Conservation (phyloP, 805 yeast species). For the Ogataea polymorpha region DNA sequence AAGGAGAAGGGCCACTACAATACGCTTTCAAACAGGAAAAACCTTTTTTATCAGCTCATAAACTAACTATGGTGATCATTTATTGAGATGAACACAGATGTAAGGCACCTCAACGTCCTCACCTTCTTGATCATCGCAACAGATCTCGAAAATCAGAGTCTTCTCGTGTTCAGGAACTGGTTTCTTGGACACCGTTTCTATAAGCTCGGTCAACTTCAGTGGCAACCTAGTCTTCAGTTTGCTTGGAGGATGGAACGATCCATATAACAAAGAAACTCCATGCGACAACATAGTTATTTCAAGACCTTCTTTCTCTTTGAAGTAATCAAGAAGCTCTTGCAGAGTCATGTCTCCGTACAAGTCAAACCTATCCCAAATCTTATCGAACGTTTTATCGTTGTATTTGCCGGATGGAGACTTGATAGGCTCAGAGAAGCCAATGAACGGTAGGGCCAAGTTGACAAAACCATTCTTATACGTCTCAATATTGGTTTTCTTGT, state of each 20-base stretch:
- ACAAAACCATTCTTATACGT: constrained; percentile 90
- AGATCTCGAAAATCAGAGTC: constrained; percentile 81
- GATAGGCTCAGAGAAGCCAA: constrained; percentile 96
- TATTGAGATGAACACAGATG: constrained; percentile 55
- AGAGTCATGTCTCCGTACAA: constrained; percentile 74
- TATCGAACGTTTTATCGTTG: constrained; percentile 75
- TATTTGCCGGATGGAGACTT: constrained; percentile 80
- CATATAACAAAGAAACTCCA: constrained; percentile 86
- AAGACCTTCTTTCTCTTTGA: constrained; percentile 78
- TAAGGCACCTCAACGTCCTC: constrained; percentile 97
- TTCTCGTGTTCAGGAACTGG: constrained; percentile 70
- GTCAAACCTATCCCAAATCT: constrained; percentile 94
- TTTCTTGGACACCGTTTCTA: constrained; percentile 82
- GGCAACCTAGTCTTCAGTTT: constrained; percentile 75
- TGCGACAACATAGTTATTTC: constrained; percentile 88
- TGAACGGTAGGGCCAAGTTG: constrained; percentile 89
- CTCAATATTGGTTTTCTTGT: constrained; percentile 70
- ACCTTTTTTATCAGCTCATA: background rate
- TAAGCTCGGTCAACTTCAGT: constrained; percentile 67
- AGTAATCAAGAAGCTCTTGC: constrained; percentile 67
- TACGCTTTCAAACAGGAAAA: constrained; percentile 1
- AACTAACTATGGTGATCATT: constrained; percentile 1
- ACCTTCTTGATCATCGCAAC: constrained; percentile 87
- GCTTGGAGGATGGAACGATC: constrained; percentile 90
- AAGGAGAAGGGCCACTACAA: constrained; percentile 41